Evolutionary conservation across 164 flowering plant genomes (phyloP).

Genomic region (Macadamia integrifolia): DNA sequence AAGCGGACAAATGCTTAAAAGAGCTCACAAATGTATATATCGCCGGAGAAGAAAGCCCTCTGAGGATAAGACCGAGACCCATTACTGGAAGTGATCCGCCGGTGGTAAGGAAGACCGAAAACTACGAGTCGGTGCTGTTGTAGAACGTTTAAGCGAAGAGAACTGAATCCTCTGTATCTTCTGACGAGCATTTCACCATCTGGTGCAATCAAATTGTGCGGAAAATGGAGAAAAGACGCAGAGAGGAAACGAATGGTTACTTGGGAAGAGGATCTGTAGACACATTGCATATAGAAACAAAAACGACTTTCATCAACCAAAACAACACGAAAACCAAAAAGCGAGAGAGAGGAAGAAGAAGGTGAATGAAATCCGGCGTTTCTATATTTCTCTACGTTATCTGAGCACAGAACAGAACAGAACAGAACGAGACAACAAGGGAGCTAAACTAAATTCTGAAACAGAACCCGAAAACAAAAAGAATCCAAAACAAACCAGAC

Average conservation of each 20-base stretch:
- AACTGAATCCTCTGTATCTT: slow-evolving; percentile 23
- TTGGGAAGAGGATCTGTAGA: slow-evolving; percentile 37
- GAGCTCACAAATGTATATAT: slow-evolving; percentile 19
- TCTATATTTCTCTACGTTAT: slow-evolving; percentile 3
- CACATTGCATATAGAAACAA: slow-evolving; percentile 64
- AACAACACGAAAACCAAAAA: not conserved
- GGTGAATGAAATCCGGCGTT: not conserved
- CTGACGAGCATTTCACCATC: slow-evolving; percentile 62
- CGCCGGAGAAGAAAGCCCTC: slow-evolving; percentile 14
- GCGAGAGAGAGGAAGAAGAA: slow-evolving; percentile 1
- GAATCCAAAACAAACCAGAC: slow-evolving; percentile 22
- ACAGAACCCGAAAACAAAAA: slow-evolving; percentile 19
- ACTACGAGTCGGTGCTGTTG: slow-evolving; percentile 15
- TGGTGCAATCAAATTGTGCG: slow-evolving; percentile 1
- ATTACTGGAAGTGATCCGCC: slow-evolving; percentile 21
- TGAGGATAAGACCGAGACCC: slow-evolving; percentile 27
- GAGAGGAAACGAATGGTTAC: slow-evolving; percentile 21
- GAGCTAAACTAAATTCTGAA: slow-evolving; percentile 12
- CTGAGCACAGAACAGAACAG: not conserved
- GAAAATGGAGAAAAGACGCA: slow-evolving; percentile 27
- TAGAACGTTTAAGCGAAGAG: slow-evolving; percentile 13
- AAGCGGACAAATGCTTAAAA: slow-evolving; percentile 43
- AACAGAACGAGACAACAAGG: slow-evolving; percentile 19
- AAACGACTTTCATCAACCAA: slow-evolving; percentile 25
- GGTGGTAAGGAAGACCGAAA: slow-evolving; percentile 8